Conservation (phyloP, 192 early-diverging fungal species). For the Linnemannia exigua region DNA sequence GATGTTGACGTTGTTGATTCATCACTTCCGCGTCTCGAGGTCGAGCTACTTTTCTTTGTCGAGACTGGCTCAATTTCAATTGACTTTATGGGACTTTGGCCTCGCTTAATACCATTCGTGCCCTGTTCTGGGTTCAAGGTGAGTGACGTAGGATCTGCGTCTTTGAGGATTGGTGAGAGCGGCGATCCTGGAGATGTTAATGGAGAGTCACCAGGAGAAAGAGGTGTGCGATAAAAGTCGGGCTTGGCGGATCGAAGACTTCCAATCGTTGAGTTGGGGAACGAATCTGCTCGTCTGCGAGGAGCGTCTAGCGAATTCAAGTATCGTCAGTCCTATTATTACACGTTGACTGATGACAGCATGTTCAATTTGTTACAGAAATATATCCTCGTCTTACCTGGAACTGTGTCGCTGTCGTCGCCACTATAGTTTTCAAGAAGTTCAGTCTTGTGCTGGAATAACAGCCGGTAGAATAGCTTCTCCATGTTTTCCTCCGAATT, state of each 20-base stretch:
- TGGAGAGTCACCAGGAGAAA: slow-evolving; percentile 34
- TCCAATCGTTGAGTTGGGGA: slow-evolving; percentile 35
- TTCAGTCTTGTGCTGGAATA: slow-evolving; percentile 50
- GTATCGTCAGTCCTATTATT: not conserved
- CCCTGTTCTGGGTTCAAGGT: slow-evolving; percentile 23
- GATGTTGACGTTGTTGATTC: slow-evolving; percentile 3
- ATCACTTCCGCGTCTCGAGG: slow-evolving; percentile 16
- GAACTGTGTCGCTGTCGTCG: slow-evolving; percentile 35
- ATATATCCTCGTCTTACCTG: slow-evolving; percentile 23
- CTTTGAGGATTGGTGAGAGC: slow-evolving; percentile 16
- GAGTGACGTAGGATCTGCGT: slow-evolving; percentile 16
- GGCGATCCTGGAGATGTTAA: slow-evolving; percentile 39
- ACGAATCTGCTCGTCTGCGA: slow-evolving; percentile 44
- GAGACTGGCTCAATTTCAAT: not conserved
- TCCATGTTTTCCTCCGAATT: slow-evolving; percentile 52
- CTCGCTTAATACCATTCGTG: slow-evolving; percentile 1
- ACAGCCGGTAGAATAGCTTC: slow-evolving; percentile 43
- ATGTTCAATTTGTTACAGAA: not conserved
- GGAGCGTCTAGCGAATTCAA: slow-evolving; percentile 24
- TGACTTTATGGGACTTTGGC: slow-evolving; percentile 17
- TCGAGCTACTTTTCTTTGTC: not conserved
- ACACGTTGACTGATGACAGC: no score
- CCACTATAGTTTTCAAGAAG: slow-evolving; percentile 41
- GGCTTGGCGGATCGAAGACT: slow-evolving; percentile 41
- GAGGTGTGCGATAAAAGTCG: slow-evolving; percentile 29